Base-by-base conservation (phyloP, 768 basidiomycete genomes). In the Tylopilus sp. region DNA sequence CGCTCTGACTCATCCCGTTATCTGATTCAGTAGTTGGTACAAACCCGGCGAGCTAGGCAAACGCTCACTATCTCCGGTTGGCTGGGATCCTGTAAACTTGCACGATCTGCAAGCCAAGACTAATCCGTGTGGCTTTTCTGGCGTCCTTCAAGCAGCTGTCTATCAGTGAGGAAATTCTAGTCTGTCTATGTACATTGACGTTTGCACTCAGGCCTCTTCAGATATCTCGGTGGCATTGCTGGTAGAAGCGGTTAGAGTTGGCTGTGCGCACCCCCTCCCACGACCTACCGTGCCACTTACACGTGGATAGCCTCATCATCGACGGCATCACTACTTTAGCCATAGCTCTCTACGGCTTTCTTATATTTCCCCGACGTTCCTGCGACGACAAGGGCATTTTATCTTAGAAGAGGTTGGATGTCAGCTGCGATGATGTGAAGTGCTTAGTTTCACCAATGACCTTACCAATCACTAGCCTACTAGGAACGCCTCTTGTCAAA, bases 281-380 rank as follows among this genome's bases (percentile, higher is more conserved):
- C 38, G 15, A 7, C 12, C 8, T 1, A n/a, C 11, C 6, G 2
- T 18, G 9, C 20, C 39, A 33, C 17, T 44, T 44, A 59, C 31
- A 22, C 6, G 31, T 7, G 26, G 22, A 40, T 57, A 82, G 80
- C 17, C 85, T 86, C 63, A 79, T 87, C 52, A 79, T 85, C 39
- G 83, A 86, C 59, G 84, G 83, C 3, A 68, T 84, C n/a, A 85
- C 86, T 44, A 85, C 85, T 4, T 65, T 86, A 15, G 85, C 85
- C 1, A 83, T 88, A 53, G 85, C 86, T 1, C 59, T 86, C 8
- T 86, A 85, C 62, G 85, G 85, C 1, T 88, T 86, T 61, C 58
- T 85, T 25, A 72, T 86, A 30, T 89, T 90, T 63, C 89, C n/a
- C 88, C 15, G 84, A 87, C 61, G 74, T 83, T 8, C 87, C 86